phyloP scores from a whole-genome alignment of 768 basidiomycete genomes.

The Agaricus sinodeliciosus region DNA sequence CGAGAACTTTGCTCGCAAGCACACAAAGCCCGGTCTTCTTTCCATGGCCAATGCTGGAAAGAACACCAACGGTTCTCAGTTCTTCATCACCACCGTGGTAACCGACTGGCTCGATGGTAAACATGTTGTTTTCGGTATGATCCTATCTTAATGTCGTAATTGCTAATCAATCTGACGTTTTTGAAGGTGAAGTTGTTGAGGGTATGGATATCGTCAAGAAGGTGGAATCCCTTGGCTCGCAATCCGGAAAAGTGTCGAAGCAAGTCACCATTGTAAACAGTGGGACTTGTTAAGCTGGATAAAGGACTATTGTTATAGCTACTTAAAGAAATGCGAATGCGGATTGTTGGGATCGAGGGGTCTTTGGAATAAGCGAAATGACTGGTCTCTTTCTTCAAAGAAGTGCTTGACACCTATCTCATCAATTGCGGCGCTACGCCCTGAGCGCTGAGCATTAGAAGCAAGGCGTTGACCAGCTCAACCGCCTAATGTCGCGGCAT shows the following conservation, averaged over 20 bases:
- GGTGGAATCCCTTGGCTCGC: slow-evolving; percentile 34
- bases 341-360: too few relatives aligned
- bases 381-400: too few relatives aligned
- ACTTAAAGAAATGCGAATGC: too few relatives aligned
- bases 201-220: slow-evolving; percentile 48
- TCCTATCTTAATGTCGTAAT: background rate
- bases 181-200: slow-evolving; percentile 56
- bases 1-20: slow-evolving; percentile 79
- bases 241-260: slow-evolving; percentile 32
- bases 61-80: slow-evolving; percentile 83
- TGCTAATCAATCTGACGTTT: background rate
- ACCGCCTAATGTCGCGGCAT: too few relatives aligned
- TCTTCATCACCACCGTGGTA: slow-evolving; percentile 83
- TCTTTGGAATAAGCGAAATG: background rate
- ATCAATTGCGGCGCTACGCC: too few relatives aligned
- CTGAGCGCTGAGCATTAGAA: too few relatives aligned
- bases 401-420: too few relatives aligned
- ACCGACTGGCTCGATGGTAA: slow-evolving; percentile 78
- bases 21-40: slow-evolving; percentile 60
- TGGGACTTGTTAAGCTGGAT: slow-evolving; percentile 36
- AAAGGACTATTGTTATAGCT: too few relatives aligned
- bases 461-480: too few relatives aligned
- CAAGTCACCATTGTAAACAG: slow-evolving; percentile 47
- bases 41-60: slow-evolving; percentile 79
- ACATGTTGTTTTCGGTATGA: slow-evolving; percentile 81